Conservation (phyloP, 805 yeast genomes). For the Wickerhamomyces queroliae region DNA sequence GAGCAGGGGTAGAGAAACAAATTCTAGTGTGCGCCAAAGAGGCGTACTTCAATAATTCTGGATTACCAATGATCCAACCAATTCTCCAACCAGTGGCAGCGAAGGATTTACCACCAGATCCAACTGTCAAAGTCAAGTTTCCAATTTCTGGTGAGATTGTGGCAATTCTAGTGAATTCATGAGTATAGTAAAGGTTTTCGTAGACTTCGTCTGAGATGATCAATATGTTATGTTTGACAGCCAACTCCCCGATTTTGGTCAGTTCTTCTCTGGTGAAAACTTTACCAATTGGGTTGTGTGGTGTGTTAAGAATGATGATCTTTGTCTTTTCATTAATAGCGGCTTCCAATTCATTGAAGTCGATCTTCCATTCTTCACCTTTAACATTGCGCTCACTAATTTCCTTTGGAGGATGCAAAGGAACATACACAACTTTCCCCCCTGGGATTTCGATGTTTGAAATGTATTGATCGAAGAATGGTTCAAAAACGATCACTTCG, state of each 20-base stretch:
- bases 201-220: slow-evolving; percentile 93
- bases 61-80: slow-evolving; percentile 90
- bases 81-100: slow-evolving; percentile 99
- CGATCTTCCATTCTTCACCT: slow-evolving; percentile 85
- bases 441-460: slow-evolving; percentile 92
- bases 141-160: slow-evolving; percentile 74
- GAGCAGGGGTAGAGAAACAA: slow-evolving; percentile 87
- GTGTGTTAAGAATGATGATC: slow-evolving; percentile 83
- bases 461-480: slow-evolving; percentile 95
- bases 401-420: slow-evolving; percentile 76
- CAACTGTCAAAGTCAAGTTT: slow-evolving; percentile 79
- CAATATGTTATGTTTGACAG: slow-evolving; percentile 77
- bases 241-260: slow-evolving; percentile 67
- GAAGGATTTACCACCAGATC: slow-evolving; percentile 96
- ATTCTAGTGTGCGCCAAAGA: slow-evolving; percentile 91
- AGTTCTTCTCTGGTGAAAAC: slow-evolving; percentile 76
- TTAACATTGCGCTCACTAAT: slow-evolving; percentile 56
- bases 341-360: slow-evolving; percentile 68
- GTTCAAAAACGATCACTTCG: slow-evolving; percentile 94
- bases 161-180: slow-evolving; percentile 76
- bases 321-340: slow-evolving; percentile 76
- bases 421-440: slow-evolving; percentile 84
- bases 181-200: slow-evolving; percentile 75
- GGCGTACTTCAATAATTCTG: slow-evolving; percentile 75
- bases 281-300: slow-evolving; percentile 96